A percentile compares a stretch with the other conserved stretches of the same genome.
Evolutionary conservation across 495 filamentous ascomycete genomes (phyloP).

Genomic region (Chaetomidium leptoderma): DNA sequence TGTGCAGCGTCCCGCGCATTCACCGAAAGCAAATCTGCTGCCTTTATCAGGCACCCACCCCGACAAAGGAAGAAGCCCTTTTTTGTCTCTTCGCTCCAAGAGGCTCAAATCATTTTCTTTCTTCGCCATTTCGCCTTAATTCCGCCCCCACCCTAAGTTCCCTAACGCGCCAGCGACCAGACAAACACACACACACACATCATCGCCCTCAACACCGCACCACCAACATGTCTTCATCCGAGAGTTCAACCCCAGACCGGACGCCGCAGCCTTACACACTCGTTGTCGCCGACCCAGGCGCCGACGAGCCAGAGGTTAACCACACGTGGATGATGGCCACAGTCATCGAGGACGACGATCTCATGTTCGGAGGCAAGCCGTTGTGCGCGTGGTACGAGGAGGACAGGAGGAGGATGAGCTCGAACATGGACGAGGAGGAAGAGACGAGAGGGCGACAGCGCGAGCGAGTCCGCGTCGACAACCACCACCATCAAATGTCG

Average conservation of each 20-base stretch:
- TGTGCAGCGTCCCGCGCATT: conserved; percentile 5
- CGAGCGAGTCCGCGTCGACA: conserved; percentile 23
- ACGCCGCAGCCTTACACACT: conserved; percentile 36
- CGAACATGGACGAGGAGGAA: conserved; percentile 39
- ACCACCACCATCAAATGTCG: conserved; percentile 8
- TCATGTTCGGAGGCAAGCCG: conserved; percentile 55
- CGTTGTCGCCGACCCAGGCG: conserved; percentile 34
- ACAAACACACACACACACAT: not conserved
- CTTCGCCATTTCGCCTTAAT: not conserved
- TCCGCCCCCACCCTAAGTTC: not conserved
- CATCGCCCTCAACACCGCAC: not conserved
- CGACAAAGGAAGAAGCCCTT: not conserved
- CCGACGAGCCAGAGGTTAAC: conserved; percentile 34
- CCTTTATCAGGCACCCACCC: conserved; percentile 8
- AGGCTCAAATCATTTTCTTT: not conserved
- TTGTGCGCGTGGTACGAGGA: conserved; percentile 54
- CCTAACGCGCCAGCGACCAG: not conserved
- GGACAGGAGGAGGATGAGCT: conserved; percentile 39
- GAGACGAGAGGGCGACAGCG: conserved; percentile 44
- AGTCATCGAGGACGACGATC: conserved; percentile 53
- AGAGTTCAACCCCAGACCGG: conserved; percentile 24
- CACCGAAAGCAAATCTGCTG: not conserved
- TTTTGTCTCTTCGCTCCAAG: not conserved
- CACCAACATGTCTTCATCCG: conserved; percentile 28
- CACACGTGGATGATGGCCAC: conserved; percentile 49